Conservation (phyloP, 2,329 filamentous ascomycete genomes). For the Pseudonectria buxi region DNA sequence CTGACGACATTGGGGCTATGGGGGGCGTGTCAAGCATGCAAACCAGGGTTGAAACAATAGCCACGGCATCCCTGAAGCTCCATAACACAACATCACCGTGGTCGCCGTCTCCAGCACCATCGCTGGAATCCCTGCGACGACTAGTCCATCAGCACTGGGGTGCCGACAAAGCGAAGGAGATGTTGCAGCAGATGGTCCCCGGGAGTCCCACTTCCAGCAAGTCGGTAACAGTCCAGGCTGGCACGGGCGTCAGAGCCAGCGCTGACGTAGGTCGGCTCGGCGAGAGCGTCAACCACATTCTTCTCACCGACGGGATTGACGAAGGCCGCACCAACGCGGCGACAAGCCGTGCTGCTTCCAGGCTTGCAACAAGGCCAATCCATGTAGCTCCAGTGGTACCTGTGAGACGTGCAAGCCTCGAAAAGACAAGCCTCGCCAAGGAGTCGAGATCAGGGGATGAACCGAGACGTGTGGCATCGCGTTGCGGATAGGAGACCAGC, state of each 20-base stretch:
- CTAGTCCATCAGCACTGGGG: constrained; percentile 46
- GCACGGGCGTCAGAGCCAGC: too few relatives aligned
- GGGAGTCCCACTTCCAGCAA: constrained; percentile 6
- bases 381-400: constrained; percentile 10
- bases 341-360: too few relatives aligned
- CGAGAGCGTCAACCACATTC: not conserved
- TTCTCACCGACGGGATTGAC: too few relatives aligned
- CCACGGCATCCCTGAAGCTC: constrained; percentile 43
- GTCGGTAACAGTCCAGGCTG: not conserved
- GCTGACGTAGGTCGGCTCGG: too few relatives aligned
- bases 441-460: not conserved
- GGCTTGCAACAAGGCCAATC: not conserved
- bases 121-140: constrained; percentile 33
- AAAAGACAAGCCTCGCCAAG: constrained; percentile 1
- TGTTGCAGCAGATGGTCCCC: constrained; percentile 30
- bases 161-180: constrained; percentile 33
- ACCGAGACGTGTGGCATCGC: constrained; percentile 5
- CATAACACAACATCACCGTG: constrained; percentile 43
- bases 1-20: constrained; percentile 13
- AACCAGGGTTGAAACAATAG: constrained; percentile 47
- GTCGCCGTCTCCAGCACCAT: constrained; percentile 37
- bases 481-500: not conserved
- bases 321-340: too few relatives aligned
- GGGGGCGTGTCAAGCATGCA: constrained; percentile 32
- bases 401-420: constrained; percentile 17